Evolutionary conservation across 2,329 filamentous ascomycete species (phyloP).

Genomic region (Aspergillus ruber): DNA sequence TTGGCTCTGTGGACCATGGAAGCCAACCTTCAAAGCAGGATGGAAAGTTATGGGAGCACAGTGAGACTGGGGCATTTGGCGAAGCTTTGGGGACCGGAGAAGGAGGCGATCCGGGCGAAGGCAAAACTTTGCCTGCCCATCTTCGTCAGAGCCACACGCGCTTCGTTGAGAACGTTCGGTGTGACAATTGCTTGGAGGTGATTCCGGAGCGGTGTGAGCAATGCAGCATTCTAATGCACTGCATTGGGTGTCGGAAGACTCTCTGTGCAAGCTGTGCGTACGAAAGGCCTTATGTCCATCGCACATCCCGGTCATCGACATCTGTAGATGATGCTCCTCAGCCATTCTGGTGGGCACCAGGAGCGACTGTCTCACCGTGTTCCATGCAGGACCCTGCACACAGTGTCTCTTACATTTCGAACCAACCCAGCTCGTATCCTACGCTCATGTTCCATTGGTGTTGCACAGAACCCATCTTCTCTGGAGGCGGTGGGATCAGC

Average conservation of each 20-base stretch:
- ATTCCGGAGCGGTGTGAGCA: conserved; percentile 55
- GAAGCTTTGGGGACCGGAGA: conserved; percentile 50
- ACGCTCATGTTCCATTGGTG: conserved; percentile 55
- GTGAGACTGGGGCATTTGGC: conserved; percentile 49
- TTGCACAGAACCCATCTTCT: conserved; percentile 55
- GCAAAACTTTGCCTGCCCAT: conserved; percentile 50
- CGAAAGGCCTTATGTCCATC: conserved; percentile 44
- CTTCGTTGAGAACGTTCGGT: conserved; percentile 50
- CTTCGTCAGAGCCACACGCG: conserved; percentile 47
- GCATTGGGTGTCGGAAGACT: conserved; percentile 54
- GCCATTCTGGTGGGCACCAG: conserved; percentile 54
- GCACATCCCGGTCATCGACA: conserved; percentile 7
- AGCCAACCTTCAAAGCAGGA: conserved; percentile 34
- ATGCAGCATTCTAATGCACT: conserved; percentile 57
- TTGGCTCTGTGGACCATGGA: conserved; percentile 38
- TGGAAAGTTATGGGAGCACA: conserved; percentile 51
- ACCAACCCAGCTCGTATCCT: conserved; percentile 35
- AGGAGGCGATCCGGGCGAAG: conserved; percentile 40
- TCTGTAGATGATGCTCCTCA: conserved; percentile 15
- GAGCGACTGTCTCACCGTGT: conserved; percentile 49
- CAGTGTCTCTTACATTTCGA: conserved; percentile 28
- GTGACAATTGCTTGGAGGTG: conserved; percentile 47
- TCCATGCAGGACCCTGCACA: conserved; percentile 49
- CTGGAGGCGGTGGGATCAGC: conserved; percentile 54
- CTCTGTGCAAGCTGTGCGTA: conserved; percentile 56